Percentiles rank a stretch among this genome's conserved stretches.
These are phyloP conservation scores for Apiospora saccharicola DNA, from an alignment of 2,329 filamentous ascomycete genomes.

Conservation along the genomic window DNA sequence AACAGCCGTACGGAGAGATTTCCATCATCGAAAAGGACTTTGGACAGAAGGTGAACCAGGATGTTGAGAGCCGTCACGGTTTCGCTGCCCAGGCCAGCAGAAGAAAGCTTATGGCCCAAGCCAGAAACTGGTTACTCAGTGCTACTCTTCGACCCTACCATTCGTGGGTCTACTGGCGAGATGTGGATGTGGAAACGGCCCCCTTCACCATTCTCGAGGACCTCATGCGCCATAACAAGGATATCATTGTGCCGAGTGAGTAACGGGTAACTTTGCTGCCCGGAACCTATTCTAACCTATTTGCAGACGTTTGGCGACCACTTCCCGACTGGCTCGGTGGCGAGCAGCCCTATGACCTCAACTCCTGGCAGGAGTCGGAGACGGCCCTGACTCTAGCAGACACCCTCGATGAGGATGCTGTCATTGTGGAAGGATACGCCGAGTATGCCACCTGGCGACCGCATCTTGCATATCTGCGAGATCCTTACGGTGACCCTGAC, in stretches of 20 bases:
- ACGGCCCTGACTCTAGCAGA: constrained; percentile 93
- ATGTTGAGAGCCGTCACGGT: constrained; percentile 95
- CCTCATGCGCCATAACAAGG: constrained; percentile 98
- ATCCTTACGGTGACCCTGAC: constrained; percentile 96
- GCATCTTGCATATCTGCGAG: constrained; percentile 93
- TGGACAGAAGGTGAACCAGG: constrained; percentile 96
- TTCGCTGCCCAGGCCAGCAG: constrained; percentile 95
- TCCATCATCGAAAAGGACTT: constrained; percentile 99
- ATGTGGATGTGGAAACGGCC: constrained; percentile 97
- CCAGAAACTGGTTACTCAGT: constrained; percentile 94
- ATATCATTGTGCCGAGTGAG: constrained; percentile 97
- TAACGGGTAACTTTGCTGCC: constrained; percentile 8
- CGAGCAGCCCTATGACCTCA: constrained; percentile 97
- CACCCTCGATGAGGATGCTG: constrained; percentile 94
- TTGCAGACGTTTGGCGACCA: constrained; percentile 96
- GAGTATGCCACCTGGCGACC: constrained; percentile 99
- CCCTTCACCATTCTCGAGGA: constrained; percentile 97
- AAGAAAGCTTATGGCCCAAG: constrained; percentile 97
- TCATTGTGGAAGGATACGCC: constrained; percentile 98
- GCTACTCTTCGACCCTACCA: constrained; percentile 93
- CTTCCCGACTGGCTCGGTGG: constrained; percentile 98
- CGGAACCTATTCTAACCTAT: constrained; percentile 36
- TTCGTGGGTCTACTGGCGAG: constrained; percentile 99
- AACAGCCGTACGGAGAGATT: constrained; percentile 90
- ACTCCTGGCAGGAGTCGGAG: constrained; percentile 99